Conservation (phyloP, 257 asterid species). For the Gentiana dahurica region DNA sequence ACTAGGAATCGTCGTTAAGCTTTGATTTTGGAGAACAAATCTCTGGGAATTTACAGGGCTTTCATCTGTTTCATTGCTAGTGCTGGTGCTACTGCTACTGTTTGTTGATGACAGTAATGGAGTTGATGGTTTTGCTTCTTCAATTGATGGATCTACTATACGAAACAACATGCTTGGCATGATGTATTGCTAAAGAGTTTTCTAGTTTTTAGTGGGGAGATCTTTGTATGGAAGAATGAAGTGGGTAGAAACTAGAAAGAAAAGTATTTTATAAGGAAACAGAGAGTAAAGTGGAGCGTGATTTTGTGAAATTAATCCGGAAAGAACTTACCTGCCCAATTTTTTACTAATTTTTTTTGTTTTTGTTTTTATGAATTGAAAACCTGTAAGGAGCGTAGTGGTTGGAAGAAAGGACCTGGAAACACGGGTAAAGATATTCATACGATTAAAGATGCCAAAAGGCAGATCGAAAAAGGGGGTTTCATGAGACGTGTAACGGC, state of each 20-base stretch:
- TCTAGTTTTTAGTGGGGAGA: neutral
- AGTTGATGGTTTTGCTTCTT: slow-evolving; percentile 16
- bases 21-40: slow-evolving; percentile 26
- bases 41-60: slow-evolving; percentile 35
- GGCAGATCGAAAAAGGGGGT: neutral
- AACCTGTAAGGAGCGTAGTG: slow-evolving; percentile 17
- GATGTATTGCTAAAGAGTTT: neutral
- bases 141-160: slow-evolving; percentile 8
- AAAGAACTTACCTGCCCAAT: neutral
- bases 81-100: slow-evolving; percentile 24
- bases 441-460: neutral
- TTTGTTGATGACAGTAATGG: slow-evolving; percentile 37
- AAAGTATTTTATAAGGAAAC: neutral
- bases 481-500: slow-evolving; percentile 46
- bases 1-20: slow-evolving; percentile 20
- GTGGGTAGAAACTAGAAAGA: neutral
- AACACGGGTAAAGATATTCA: slow-evolving; percentile 19
- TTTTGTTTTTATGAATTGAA: neutral
- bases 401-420: slow-evolving; percentile 10
- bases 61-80: slow-evolving; percentile 40
- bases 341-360: neutral
- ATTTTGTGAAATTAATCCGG: neutral
- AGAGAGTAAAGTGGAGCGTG: slow-evolving; percentile 15
- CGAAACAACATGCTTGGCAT: slow-evolving; percentile 20
- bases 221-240: neutral